Evolutionary conservation across 2,329 filamentous ascomycete species (phyloP), one percentile per base, ranked within the genome.

Genomic region (Cryphonectria nitschkei): DNA sequence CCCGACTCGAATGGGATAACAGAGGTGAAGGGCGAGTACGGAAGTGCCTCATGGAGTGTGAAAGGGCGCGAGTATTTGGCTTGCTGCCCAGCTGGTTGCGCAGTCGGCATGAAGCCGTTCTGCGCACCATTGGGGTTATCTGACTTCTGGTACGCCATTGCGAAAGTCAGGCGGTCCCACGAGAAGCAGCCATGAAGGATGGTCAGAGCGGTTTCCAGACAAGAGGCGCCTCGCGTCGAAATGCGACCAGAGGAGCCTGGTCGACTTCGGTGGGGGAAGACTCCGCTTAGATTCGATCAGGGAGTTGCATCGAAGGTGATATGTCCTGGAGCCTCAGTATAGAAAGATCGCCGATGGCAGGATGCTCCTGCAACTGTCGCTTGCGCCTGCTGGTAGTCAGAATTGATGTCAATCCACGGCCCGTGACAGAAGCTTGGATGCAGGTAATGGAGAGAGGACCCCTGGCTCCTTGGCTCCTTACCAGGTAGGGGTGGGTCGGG

Each of bases 21-120:
- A 3, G 92, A 94, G 65, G 91, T 93, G 78, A 95, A 91, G 34
- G 93, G 93, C 67, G 93, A 93, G 81, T 90, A 95, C n/a, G 92
- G 92, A 62, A 96, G 84, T 41, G 93, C 93, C 77, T 96, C 92
- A 70, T 91, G 87, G 16, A 96, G 87, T 3, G 87, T 87, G 77
- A 90, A 89, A 1, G 89, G 85, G 68, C 84, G 74, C 26, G 72
- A 72, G 69, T 80, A 81, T 39, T 64, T 70, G 43, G 73, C 70
- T 5, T 71, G 63, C 26, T 65, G 71, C 54, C 60, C 64, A 72
- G 64, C 60, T 54, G 69, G 73, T 34, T 64, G 65, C 46, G 72
- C 73, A 69, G 65, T 65, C 7, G 67, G 73, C 19, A 67, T 70
- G 65, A 50, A 16, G 67, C 71, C 73, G 67, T 76, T 73, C 37